Base-by-base conservation (phyloP, 108 stramenopile genomes). In the Stephanodiscus triporus region DNA sequence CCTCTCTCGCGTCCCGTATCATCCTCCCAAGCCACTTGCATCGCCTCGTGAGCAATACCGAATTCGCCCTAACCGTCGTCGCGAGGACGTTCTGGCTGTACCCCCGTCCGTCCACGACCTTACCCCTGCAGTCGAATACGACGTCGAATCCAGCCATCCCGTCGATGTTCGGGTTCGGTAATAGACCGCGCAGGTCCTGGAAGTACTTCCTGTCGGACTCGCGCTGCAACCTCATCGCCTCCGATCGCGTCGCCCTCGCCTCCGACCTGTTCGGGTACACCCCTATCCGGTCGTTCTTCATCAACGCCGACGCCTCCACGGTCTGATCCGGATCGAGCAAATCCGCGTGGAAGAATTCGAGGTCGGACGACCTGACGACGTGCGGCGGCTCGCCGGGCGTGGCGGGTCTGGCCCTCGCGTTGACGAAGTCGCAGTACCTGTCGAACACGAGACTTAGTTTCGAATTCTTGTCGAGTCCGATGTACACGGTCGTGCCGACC, bases 251-350 rank as follows among this genome's bases (percentile, higher is more conserved):
- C 20, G 66, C 64, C 6, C 87, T 68, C 34, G 87, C 86, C 16
- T 72, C 60, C 6, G 70, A 63, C 10, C 86, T 43, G 7, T 72
- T 75, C n/a, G 73, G 76, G 63, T 85, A 77, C 0, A 90, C 91
- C 24, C 63, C 71, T 51, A 95, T 90, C 10, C 76, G 76, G 82
- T 95, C 94, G 64, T 88, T 85, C 67, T 95, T 95, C 94, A 95
- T 95, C 74, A 95, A 57, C 2, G 91, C 91, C 11, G 81, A 80
- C 0, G 78, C 68, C 68, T 95, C 94, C 10, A 89, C 85, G n/a
- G 90, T 91, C 42, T 89, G 83, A 17, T 40, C 42, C 10, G 66
- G 66, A 67, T 82, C 68, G 26, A 95, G 70, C 19, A 91, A 37
- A 13, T 81, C 68, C 55, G 75, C 81, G 77, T 91, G 90, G 8